Base-by-base conservation (phyloP, 495 filamentous ascomycete species). In the Aspergillus coremiiformis region DNA sequence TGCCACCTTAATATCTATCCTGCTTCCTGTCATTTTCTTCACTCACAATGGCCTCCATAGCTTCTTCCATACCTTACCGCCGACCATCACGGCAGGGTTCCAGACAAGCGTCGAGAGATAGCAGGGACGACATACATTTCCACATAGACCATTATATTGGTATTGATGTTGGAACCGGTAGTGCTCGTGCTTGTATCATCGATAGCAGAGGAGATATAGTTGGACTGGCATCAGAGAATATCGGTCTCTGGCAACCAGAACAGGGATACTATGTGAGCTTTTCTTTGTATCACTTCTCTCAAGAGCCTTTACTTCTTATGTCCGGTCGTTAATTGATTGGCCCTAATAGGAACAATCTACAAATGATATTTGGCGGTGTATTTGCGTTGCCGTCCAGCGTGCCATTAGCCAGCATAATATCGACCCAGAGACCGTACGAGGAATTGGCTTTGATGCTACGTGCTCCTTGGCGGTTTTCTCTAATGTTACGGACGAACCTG, bases 401-500 rank as follows among this genome's bases (percentile, higher is more conserved):
- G 87, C 87, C 26, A 74, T 96, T 58, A 78, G 76, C 61, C 81
- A 92, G 63, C 84, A 93, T 48, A 84, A 82, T 59, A 82, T 95
- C 62, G 81, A 87, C 56, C 78, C 84, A 5, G 66, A 65, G 47
- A 79, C 78, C 14, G 83, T 98, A 55, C 83, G 84, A 37, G 93
- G 93, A 37, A 86, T 98, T 58, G 93, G 91, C 15, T 96, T 98
- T 66, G 93, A 98, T 66, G 93, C 93, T 9, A 98, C 93, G 11
- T 98, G 93, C 76, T 98, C 93, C 4, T 78, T 97, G 27, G 80
- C 89, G 8, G 90, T 97, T 47, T 94, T 98, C 70, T 79, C 84
- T 51, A 73, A 87, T 63, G 87, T 94, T 53, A 95, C 89, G 2
- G 84, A 95, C 70, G 86, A 90, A 63, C 93, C 93, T 0, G 77